Evolutionary conservation across 1,139 yeast species (phyloP), one percentile per base, ranked within the genome.

Genomic region (Nakaseomyces delphensis): DNA sequence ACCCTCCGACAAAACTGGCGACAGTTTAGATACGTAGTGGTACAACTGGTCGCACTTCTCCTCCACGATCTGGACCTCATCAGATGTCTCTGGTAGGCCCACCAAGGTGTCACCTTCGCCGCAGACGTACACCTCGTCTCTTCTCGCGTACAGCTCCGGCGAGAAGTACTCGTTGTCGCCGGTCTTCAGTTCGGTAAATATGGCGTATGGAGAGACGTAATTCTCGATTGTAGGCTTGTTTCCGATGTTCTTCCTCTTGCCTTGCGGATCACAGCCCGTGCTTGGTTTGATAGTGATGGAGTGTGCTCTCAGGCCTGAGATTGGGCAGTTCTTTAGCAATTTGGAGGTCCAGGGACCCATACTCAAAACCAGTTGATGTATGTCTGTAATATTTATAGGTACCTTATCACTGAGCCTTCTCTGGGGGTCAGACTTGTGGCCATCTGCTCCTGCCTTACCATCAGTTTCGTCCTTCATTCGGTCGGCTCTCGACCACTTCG

Each of bases 291-390:
- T 76, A 3, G 96, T 89, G 57, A 91, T 89, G 25, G 96, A 85
- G 65, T 91, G 97, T 1, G 97, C 97, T 51, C 96, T 71, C 48
- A 87, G 70, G 2, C 96, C 96, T 3, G 89, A 78, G 29, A 89
- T 86, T 23, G 96, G 97, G 60, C 96, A 87, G 52, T 83, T 87
- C 1, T 95, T 95, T 45, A 89, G 67, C 36, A 89, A 74, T 55
- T 80, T 83, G 1, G 95, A 81, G 2, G 96, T 87, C 98, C 98
- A 89, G 4, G 97, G 97, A 1, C 98, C 98, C 50, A 85, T 83
- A 0, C 94, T 71, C 53, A 89, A 69, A n/a, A 91, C 80, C 19
- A 85, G 77, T 56, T 83, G 80, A 56, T 83, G 86, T 32, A 84
- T 93, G n/a, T 56, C 56, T 21, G 85, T 64, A 40, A 44, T 45